Base-by-base conservation (phyloP, 2,329 filamentous ascomycete species). In the Coniochaeta prunicola region DNA sequence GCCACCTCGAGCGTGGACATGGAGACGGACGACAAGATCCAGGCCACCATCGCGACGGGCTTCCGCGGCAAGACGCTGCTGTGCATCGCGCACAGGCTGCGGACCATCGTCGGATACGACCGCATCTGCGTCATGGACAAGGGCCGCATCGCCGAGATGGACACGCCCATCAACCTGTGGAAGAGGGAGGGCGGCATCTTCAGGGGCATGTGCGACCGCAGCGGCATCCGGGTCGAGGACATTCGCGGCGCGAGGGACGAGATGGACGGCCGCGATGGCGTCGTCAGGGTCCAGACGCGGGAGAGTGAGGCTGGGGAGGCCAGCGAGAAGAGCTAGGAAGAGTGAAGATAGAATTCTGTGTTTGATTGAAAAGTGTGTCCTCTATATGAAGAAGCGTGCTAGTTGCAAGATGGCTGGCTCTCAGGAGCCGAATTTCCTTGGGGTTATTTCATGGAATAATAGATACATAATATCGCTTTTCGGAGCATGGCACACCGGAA, bases 91-190 rank as follows among this genome's bases (percentile, higher is more conserved):
- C 93, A 97, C 74, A 83, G 93, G 5, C 78, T 97, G 67, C 88
- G 91, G 68, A 97, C 94, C 1, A 96, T 99, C 63, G 88, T 97
- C 62, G 86, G 87, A 30, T 97, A 97, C 73, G 93, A 99, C 73
- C 86, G 93, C 53, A 96, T 99, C 70, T 93, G 92, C 67, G 94
- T 99, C 65, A 96, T 99, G 92, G 93, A 97, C 67, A 81, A 87
- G 50, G 94, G 94, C 0, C 75, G 76, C 17, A 97, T 99, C 68
- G 91, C 90, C 0, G 92, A 97, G 80, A 78, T 97, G 62, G 94
- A 90, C 68, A 81, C 83, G 15, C 94, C 94, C 2, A 69, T 88
- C 45, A 80, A 77, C 48, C 76, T 99, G 61, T 97, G 89, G 80
- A 81, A 87, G 60, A 71, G 69, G 30, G 75, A 79, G 53, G 85